Evolutionary conservation across 2,329 filamentous ascomycete species (phyloP), one percentile per base, ranked within the genome.

Genomic region (Aspergillus niger): DNA sequence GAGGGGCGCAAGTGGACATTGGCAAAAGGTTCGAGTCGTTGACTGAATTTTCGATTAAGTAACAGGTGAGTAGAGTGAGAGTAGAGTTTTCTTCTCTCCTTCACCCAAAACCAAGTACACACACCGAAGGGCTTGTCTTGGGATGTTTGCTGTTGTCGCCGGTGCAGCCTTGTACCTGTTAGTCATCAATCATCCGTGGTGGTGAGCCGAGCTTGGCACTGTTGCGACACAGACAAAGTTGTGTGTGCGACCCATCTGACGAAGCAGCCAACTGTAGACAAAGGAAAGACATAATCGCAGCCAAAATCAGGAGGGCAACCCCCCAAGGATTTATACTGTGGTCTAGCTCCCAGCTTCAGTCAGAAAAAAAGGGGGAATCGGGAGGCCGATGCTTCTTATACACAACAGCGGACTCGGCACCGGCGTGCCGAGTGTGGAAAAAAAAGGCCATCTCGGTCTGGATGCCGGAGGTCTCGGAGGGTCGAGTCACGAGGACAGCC

Each of bases 321-420:
- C 17, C 38, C 38, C 26, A 44, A 36, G 32, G 38, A 43, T 47
- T 47, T 47, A 47, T 55, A 55, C 24, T 20, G 53, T 39, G 53
- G 41, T 47, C 39, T 39, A 55, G 53, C 53, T 43, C 17, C 3
- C 20, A 26, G 39, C 22, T 22, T 30, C 26, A 47, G 53, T 30
- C 28, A 30, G 53, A 28, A 26, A 11, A 15, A 36, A 36, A 36
- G 44, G 53, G 28, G 15, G 20, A 30, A 32, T 32, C 53, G 53
- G 53, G 53, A 55, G 39, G n/a, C 53, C 53, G 53, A 55, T 47
- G 53, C 53, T 47, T 55, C 39, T 55, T 55, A 55, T 55, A 55
- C 39, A 28, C 26, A 43, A 30, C 26, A 30, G 53, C 39, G 53
- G 53, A 55, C 39, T 44, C 53, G 53, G 39, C 24, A 55, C 53